These are phyloP conservation scores for Microcos paniculata DNA, from an alignment of 345 rosid genomes.

Conservation along the genomic window DNA sequence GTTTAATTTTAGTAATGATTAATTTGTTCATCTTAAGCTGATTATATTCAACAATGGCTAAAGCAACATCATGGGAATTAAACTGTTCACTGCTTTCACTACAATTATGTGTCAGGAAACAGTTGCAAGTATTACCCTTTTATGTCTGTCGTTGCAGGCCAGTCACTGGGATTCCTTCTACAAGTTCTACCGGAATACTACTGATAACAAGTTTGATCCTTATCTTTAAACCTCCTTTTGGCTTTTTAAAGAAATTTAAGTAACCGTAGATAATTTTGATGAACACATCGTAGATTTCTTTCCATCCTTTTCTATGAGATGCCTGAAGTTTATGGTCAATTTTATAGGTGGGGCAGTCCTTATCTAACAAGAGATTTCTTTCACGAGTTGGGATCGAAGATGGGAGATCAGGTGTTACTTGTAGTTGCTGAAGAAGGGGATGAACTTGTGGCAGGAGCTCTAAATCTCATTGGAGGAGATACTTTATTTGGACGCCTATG, in stretches of 20 bases:
- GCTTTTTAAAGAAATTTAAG: neutral
- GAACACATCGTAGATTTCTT: neutral
- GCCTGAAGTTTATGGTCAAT: constrained; percentile 17
- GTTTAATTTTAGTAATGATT: neutral
- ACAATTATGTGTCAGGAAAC: neutral
- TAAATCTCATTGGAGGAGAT: constrained; percentile 93
- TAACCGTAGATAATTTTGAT: neutral
- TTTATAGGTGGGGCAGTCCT: constrained; percentile 86
- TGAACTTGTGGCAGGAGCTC: constrained; percentile 90
- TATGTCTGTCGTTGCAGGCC: constrained; percentile 54
- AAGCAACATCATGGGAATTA: neutral
- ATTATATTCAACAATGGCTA: neutral
- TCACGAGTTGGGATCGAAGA: constrained; percentile 72
- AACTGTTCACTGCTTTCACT: constrained; percentile 3
- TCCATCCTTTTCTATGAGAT: neutral
- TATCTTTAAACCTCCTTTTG: constrained; percentile 12
- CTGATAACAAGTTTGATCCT: constrained; percentile 80
- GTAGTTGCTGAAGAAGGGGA: constrained; percentile 86
- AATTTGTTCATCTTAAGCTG: neutral
- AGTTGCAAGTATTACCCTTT: neutral
- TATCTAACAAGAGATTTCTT: constrained; percentile 90
- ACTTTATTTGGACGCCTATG: constrained; percentile 86
- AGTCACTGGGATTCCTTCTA: constrained; percentile 95
- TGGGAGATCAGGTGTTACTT: constrained; percentile 75
- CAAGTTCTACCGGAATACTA: constrained; percentile 81